Percentiles rank a stretch among this genome's conserved stretches.
phyloP scores from a whole-genome alignment of 2,329 filamentous ascomycete species.

The Cladosporium austrohemisphaericum region DNA sequence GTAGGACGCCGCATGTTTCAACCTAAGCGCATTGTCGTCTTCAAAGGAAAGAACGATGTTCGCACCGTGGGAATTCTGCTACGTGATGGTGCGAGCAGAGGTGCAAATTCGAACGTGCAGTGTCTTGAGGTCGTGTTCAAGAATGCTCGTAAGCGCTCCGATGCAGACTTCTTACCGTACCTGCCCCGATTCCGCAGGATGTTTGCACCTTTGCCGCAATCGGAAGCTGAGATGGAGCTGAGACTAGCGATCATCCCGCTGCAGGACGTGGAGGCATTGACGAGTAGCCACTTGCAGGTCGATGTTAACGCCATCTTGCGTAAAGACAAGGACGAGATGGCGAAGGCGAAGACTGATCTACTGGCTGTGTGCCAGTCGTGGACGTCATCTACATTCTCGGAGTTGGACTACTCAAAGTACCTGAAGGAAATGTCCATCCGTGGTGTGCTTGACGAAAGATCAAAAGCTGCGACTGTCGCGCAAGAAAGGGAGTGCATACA shows the following conservation, averaged over 20 bases:
- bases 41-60: conserved; percentile 71
- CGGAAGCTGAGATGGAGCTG: conserved; percentile 62
- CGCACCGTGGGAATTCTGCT: conserved; percentile 78
- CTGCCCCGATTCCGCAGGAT: conserved; percentile 65
- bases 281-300: conserved; percentile 54
- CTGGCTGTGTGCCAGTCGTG: conserved; percentile 68
- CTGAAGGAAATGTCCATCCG: conserved; percentile 80
- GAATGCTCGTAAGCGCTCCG: conserved; percentile 64
- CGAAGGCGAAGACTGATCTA: conserved; percentile 65
- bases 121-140: conserved; percentile 68
- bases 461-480: conserved; percentile 59
- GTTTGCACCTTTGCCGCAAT: conserved; percentile 64
- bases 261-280: conserved; percentile 78
- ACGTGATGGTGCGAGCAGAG: conserved; percentile 67
- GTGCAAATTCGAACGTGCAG: conserved; percentile 65
- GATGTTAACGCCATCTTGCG: conserved; percentile 39
- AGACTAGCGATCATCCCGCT: conserved; percentile 69
- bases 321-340: conserved; percentile 46
- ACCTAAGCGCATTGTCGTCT: conserved; percentile 73
- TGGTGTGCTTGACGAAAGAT: conserved; percentile 71
- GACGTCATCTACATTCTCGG: conserved; percentile 72
- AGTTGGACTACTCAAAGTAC: conserved; percentile 69
- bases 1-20: conserved; percentile 76
- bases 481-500: conserved; percentile 61
- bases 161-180: conserved; percentile 84